Percentiles rank a stretch among this genome's conserved stretches.
Conservation (phyloP, 129 eudicot genomes). For the Gnaphalium uliginosum region DNA sequence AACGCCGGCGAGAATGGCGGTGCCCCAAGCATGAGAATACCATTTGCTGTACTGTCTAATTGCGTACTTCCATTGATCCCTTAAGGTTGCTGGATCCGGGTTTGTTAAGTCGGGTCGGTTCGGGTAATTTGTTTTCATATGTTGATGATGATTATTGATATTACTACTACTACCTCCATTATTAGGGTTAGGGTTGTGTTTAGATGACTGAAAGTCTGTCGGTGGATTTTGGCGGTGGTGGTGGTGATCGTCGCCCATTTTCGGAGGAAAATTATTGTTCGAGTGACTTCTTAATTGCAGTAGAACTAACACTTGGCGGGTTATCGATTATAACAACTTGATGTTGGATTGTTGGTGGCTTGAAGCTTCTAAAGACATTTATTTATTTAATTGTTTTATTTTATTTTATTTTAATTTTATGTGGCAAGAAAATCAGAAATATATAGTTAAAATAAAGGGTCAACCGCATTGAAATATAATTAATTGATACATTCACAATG, state of each 20-base stretch:
- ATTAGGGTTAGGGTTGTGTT: background rate
- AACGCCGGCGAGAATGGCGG: slow-evolving; percentile 86
- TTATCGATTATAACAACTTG: too few relatives aligned
- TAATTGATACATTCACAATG: too few relatives aligned
- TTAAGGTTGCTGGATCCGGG: slow-evolving; percentile 16
- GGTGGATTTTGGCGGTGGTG: background rate
- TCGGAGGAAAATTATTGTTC: background rate
- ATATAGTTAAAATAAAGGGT: too few relatives aligned
- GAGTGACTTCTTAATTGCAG: background rate
- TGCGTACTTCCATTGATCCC: slow-evolving; percentile 89
- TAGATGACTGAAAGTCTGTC: background rate
- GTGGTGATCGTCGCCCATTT: background rate
- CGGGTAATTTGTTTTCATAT: background rate
- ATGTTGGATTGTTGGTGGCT: too few relatives aligned
- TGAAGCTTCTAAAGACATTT: too few relatives aligned
- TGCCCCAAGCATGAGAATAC: slow-evolving; percentile 98
- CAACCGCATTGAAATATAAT: too few relatives aligned
- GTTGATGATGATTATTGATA: background rate
- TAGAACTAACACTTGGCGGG: too few relatives aligned
- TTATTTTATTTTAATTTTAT: too few relatives aligned
- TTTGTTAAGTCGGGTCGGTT: slow-evolving; percentile 7
- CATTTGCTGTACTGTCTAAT: slow-evolving; percentile 78
- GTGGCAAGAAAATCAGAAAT: too few relatives aligned
- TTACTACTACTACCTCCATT: too few relatives aligned
- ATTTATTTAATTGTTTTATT: too few relatives aligned